Evolutionary conservation across 768 basidiomycete species (phyloP), one percentile per base, ranked within the genome.

Genomic region (Leucogyrophana mollusca): DNA sequence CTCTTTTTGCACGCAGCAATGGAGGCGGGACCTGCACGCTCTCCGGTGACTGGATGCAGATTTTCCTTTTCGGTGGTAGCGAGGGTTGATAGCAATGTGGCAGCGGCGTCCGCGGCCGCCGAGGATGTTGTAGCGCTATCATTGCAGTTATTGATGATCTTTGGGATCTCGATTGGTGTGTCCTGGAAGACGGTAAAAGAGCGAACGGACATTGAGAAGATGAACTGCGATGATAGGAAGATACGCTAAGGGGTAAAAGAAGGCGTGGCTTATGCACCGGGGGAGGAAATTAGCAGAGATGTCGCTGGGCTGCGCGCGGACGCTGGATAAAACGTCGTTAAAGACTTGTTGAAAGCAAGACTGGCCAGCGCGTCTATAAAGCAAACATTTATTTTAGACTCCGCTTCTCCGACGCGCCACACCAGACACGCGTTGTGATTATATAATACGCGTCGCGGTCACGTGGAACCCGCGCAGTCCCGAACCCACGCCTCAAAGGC

Each of bases 61-160:
- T 90, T 90, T 68, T 90, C 88, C 73, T 90, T 90, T 71, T 89
- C 85, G 33, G 71, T 56, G 30, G 72, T 64, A 9, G 66, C 62
- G 20, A 65, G 61, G 4, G 71, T 63, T 49, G 69, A 65, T 45
- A 67, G 52, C 7, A 62, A 51, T 54, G 71, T 67, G 51, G 69
- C 53, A 48, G 63, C 54, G 32, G 50, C 40, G 50, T 59, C 61
- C 38, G 62, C 38, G 34, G 50, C 42, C 4, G 51, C 47, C 50
- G 45, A 53, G n/a, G 43, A 54, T 10, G 52, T 44, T 50, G 58
- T 27, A 47, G 55, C 56, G 41, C 59, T 51, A 43, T 57, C 59
- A 37, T 24, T 42, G 54, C 52, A 58, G 42, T 34, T 52, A 50
- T n/a, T 49, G 46, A 69, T 71, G 27, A 59, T 48, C 39, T 66